Base-by-base conservation (phyloP, 768 basidiomycete genomes). In the Suillus variegatus region DNA sequence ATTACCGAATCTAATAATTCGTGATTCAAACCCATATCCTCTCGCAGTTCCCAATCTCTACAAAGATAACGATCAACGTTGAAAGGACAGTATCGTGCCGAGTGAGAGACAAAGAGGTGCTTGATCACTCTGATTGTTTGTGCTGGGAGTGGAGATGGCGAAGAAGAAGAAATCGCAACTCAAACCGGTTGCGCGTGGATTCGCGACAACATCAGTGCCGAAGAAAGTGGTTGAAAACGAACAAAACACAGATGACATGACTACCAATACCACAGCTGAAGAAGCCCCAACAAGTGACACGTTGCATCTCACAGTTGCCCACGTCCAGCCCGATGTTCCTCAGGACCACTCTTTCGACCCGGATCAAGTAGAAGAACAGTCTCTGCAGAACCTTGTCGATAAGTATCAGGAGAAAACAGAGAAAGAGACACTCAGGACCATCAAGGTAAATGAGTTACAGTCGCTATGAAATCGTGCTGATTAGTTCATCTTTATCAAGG, bases 101-200 rank as follows among this genome's bases (percentile, higher is more conserved):
- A 40, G 36, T 25, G 41, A 32, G 25, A 43, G 25, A 60, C 58
- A 20, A 60, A 20, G 22, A 7, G 25, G 41, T 28, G 22, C 12
- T 43, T 13, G 25, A 43, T 43, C 28, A 60, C 28, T 40, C 22
- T 18, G 12, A 25, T 60, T 18, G 41, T 41, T 22, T 20, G 18
- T 43, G 18, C 25, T 60, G 25, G 58, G 41, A 60, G 58, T 35
- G 62, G 38, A 60, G 52, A 92, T 92, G 91, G 82, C 88, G 66
- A 94, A 93, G 82, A 93, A 92, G 82, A 94, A 89, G 84, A 94
- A 92, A 79, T 86, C 88, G 7, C 88, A 92, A 74, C 74, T 91
- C 70, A 93, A 91, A 77, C 86, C 90, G 25, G 81, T 91, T 49
- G 84, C 77, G 49, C 87, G 94, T 63, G 92, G 91, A 18, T 93